A percentile compares a stretch with the other conserved stretches of the same genome.
phyloP scores from a whole-genome alignment of 1,284 basidiomycete species.

The Austroboletus novae-zelandiae region DNA sequence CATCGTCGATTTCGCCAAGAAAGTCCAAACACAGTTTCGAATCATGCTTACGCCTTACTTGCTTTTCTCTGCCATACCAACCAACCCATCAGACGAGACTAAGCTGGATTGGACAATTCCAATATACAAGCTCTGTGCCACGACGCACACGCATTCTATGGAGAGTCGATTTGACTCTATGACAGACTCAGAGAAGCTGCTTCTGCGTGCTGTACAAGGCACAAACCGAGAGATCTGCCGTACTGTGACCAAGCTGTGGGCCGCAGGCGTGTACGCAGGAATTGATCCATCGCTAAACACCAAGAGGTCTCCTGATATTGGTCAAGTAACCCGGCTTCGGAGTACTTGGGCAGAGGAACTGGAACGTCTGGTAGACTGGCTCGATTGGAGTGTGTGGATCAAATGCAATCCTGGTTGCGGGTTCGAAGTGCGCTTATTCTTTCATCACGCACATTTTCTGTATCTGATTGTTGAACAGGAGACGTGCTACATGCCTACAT shows the following conservation, averaged over 20 bases:
- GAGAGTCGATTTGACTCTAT: too few species aligned
- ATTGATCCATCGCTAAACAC: neutral
- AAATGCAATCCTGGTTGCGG: slow-evolving; percentile 36
- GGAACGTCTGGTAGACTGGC: slow-evolving; percentile 35
- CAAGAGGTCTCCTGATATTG: neutral
- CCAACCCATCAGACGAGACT: slow-evolving; percentile 11
- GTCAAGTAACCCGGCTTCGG: slow-evolving; percentile 9
- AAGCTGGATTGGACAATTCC: slow-evolving; percentile 15
- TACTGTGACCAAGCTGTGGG: slow-evolving; percentile 44
- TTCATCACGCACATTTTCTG: neutral
- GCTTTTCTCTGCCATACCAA: slow-evolving; percentile 5
- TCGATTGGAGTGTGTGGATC: slow-evolving; percentile 42
- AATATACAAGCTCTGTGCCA: too few species aligned
- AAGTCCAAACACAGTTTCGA: slow-evolving; percentile 22
- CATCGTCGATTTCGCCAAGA: slow-evolving; percentile 13
- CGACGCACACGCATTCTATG: too few species aligned
- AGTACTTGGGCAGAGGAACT: slow-evolving; percentile 27
- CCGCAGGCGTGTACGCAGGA: slow-evolving; percentile 9
- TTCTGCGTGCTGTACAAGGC: slow-evolving; percentile 35
- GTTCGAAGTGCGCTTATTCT: slow-evolving; percentile 27
- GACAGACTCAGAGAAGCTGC: slow-evolving; percentile 31
- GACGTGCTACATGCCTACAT: neutral
- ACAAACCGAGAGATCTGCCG: slow-evolving; percentile 47
- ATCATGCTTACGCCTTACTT: slow-evolving; percentile 26
- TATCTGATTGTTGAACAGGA: neutral